Evolutionary conservation across 495 filamentous ascomycete species (phyloP).

Genomic region (Bryoglossum gracile): DNA sequence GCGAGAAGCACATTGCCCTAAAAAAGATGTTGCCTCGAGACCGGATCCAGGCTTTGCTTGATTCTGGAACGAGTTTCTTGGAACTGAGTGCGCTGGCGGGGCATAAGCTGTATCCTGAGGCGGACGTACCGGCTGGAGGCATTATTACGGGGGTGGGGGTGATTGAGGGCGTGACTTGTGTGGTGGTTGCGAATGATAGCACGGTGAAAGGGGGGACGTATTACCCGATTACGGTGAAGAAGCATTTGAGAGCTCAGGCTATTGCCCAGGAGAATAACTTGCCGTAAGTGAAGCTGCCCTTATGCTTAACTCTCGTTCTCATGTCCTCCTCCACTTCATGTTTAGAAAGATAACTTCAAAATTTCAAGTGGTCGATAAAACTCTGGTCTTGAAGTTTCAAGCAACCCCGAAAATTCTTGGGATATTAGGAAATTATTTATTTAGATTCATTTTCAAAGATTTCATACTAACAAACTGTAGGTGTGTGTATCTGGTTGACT

Average conservation of each 20-base stretch:
- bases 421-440: too few relatives aligned
- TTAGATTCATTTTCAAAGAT: background rate
- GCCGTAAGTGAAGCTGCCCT: too few relatives aligned
- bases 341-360: too few relatives aligned
- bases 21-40: constrained; percentile 95
- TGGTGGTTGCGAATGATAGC: constrained; percentile 95
- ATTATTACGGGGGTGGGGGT: constrained; percentile 92
- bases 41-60: constrained; percentile 78
- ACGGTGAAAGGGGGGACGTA: constrained; percentile 99
- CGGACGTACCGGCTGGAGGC: constrained; percentile 79
- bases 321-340: too few relatives aligned
- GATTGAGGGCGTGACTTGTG: constrained; percentile 83
- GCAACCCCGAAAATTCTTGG: too few relatives aligned
- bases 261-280: constrained; percentile 81
- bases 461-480: constrained; percentile 24
- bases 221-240: constrained; percentile 96
- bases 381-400: too few relatives aligned
- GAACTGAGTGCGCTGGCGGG: constrained; percentile 86
- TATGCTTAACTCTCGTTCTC: too few relatives aligned
- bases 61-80: constrained; percentile 83
- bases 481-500: constrained; percentile 96
- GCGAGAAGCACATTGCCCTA: constrained; percentile 78
- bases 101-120: constrained; percentile 76
- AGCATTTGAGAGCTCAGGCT: constrained; percentile 88
- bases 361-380: too few relatives aligned